Base-by-base conservation (phyloP, 164 flowering plant genomes). In the Amborella trichopoda region DNA sequence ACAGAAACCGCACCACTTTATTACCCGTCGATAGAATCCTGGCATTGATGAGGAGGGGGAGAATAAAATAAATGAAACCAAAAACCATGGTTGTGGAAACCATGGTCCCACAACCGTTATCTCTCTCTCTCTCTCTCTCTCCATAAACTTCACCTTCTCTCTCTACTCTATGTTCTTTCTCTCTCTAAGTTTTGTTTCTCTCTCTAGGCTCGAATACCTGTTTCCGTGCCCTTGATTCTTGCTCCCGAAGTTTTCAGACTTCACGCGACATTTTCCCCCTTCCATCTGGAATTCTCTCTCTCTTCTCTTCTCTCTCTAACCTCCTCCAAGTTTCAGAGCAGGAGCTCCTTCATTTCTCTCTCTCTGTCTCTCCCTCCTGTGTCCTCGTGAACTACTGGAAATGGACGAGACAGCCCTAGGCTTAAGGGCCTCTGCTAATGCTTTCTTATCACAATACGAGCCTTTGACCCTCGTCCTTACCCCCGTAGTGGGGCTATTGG, bases 371-470 rank as follows among this genome's bases (percentile, higher is more conserved):
- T 28, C 22, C 10, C 14, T 13, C 23, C 16, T 30, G 42, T 18
- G 23, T 19, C 28, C 8, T 9, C 5, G 22, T 26, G 6, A 1
- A 2, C 18, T 34, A 21, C 5, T 25, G 23, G 11, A 11, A 4
- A 26, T 40, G 56, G 68, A 70, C 73, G 72, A 61, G 24, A 28
- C 4, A 26, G 19, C 63, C 38, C 4, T 33, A 9, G 54, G 21
- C 8, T 42, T 59, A 16, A 62, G 94, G 65, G 71, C 52, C 49
- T 67, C 74, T 16, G 78, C 80, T n/a, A 91, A 86, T 53, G 69
- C 77, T 0, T 71, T 49, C 38, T 43, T 91, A 10, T 73, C 85
- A 13, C 63, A 67, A 16, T 81, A 64, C 70, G 98, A 91, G 58
- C 98, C 98, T 24, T 55, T 86, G 14, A 61, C 63, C 28, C 74